Evolutionary conservation across 768 basidiomycete species (phyloP), one percentile per base, ranked within the genome.

Genomic region (Phaeotremella skinneri): DNA sequence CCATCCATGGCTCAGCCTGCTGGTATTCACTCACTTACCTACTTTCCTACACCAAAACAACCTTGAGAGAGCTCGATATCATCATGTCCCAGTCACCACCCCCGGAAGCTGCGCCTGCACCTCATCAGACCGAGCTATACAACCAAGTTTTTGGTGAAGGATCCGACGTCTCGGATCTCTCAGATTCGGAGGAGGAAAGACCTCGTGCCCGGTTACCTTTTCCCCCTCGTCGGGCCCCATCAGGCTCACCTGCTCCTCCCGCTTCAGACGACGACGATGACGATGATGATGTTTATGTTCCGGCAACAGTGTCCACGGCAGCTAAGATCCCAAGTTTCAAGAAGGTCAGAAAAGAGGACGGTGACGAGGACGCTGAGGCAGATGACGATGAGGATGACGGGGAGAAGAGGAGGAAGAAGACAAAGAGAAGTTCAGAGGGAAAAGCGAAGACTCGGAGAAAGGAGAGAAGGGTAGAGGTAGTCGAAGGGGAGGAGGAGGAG

Each of bases 101-200:
- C 13, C 32, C 52, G n/a, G 52, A 52, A 13, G 29, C 52, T 16
- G 32, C 30, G 9, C 21, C 26, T 11, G 16, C 49, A 16, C 21
- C 49, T 16, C 26, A 34, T 17, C 32, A 20, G 27, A 43, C 54
- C 6, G 59, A 52, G 2, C 52, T 67, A 11, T 55, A 63, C 49
- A 58, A 62, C 31, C 42, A 63, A 11, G 58, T 67, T 21, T 70
- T 73, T 20, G 68, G 57, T 29, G 89, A 88, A 61, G 87, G 87
- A 14, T 58, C 56, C 37, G 87, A 85, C 17, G 88, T 88, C 68
- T 90, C 89, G 2, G 91, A 93, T 62, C 83, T 90, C 7, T 90
- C 89, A 0, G 84, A 85, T 7, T 85, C 85, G 58, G 87, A 87
- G 62, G 86, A 88, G 7, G 69, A 56, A 27, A 62, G 63, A 21